Conservation (phyloP, 768 basidiomycete genomes). For the Lactarius indigo region DNA sequence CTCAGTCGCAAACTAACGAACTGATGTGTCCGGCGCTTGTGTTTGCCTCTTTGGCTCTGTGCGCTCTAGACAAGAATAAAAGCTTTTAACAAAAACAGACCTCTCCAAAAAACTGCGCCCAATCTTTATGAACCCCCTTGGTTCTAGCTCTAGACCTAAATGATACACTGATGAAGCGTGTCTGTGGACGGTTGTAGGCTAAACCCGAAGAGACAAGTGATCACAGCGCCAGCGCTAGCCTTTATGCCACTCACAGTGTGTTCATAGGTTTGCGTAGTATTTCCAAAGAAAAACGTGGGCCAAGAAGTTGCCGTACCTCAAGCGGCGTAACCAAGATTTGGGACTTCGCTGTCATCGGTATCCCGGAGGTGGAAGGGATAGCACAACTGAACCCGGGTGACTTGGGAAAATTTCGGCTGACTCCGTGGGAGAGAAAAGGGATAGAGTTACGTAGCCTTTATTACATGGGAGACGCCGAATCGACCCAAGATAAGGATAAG, state of each 20-base stretch:
- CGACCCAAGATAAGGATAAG: no score
- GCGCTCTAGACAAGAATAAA: not conserved
- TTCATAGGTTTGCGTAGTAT: not conserved
- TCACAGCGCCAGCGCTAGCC: not conserved
- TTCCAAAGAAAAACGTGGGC: not conserved
- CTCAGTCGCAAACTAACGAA: not conserved
- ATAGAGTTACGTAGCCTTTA: no score
- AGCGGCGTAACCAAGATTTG: not conserved
- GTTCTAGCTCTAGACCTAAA: not conserved
- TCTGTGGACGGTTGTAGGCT: not conserved
- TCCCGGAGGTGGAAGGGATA: not conserved
- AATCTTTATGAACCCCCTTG: not conserved
- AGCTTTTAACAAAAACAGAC: not conserved
- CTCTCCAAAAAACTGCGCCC: not conserved
- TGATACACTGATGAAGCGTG: not conserved
- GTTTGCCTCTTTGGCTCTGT: not conserved
- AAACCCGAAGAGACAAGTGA: not conserved
- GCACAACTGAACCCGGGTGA: not conserved
- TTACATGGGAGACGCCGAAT: no score
- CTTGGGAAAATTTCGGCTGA: not conserved
- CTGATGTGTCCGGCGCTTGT: not conserved
- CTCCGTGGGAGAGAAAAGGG: not conserved
- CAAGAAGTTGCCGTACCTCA: not conserved
- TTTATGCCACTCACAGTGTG: not conserved
- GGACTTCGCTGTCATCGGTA: not conserved